Conservation (phyloP, 2,329 filamentous ascomycete species). For the Blumeriella jaapii region DNA sequence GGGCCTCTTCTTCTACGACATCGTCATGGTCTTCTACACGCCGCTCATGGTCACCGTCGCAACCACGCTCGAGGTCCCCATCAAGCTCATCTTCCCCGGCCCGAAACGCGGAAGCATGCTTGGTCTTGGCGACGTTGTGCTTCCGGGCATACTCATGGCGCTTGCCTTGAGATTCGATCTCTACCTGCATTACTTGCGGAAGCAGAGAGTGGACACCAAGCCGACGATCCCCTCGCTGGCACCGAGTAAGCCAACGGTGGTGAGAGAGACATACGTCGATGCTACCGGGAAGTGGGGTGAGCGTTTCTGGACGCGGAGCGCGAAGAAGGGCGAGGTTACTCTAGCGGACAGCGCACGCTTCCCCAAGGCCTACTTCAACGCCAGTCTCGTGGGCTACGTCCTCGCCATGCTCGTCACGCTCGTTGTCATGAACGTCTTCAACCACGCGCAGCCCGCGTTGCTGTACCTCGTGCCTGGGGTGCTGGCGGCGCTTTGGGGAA, state of each 20-base stretch:
- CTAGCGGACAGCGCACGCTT: conserved; percentile 38
- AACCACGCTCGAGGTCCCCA: conserved; percentile 78
- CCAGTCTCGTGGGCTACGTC: conserved; percentile 65
- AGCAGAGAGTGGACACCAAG: conserved; percentile 33
- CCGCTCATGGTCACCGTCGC: conserved; percentile 83
- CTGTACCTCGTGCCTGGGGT: conserved; percentile 88
- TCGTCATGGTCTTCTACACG: conserved; percentile 83
- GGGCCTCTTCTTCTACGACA: conserved; percentile 87
- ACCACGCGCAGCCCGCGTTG: conserved; percentile 79
- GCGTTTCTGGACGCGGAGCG: conserved; percentile 55
- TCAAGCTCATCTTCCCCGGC: conserved; percentile 70
- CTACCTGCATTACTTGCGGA: conserved; percentile 66
- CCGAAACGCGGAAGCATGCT: conserved; percentile 69
- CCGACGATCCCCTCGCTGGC: conserved; percentile 22
- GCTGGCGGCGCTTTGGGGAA: conserved; percentile 61
- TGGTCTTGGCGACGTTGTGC: conserved; percentile 84
- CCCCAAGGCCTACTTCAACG: conserved; percentile 75
- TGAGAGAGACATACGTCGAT: conserved; percentile 36
- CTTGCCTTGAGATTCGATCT: conserved; percentile 86
- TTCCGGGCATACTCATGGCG: conserved; percentile 83
- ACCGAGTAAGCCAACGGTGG: conserved; percentile 10
- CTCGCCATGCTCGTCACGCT: conserved; percentile 69
- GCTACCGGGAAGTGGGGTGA: conserved; percentile 73
- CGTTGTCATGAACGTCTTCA: conserved; percentile 62
- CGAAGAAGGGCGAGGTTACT: conserved; percentile 19